Evolutionary conservation across 306 rosid genomes (phyloP).

Genomic region (Potentilla sterilis): DNA sequence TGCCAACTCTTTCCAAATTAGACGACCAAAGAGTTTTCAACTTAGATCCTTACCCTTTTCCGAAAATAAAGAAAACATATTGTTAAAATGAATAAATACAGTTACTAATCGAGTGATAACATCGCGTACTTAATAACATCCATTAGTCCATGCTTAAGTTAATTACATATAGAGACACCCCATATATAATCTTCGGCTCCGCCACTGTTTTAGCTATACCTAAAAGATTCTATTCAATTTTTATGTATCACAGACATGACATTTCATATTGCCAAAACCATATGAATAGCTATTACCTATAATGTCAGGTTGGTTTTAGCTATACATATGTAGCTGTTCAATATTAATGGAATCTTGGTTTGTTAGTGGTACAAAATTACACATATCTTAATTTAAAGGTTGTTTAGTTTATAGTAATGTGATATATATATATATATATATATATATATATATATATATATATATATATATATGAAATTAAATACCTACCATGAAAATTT

Average conservation of each 20-base stretch:
- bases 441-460: not conserved
- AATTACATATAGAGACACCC: too few relatives aligned
- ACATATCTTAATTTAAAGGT: not conserved
- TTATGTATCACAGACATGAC: not conserved
- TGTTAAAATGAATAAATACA: too few relatives aligned
- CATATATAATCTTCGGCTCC: too few relatives aligned
- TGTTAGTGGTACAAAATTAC: not conserved
- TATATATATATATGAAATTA: not conserved
- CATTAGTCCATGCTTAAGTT: too few relatives aligned
- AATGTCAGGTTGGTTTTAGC: too few relatives aligned
- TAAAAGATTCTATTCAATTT: not conserved
- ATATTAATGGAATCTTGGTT: not conserved
- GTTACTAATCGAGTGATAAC: too few relatives aligned
- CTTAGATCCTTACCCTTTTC: too few relatives aligned
- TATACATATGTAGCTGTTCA: too few relatives aligned
- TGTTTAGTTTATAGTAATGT: not conserved
- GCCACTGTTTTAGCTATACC: too few relatives aligned
- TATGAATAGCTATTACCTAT: too few relatives aligned
- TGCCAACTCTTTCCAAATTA: not conserved
- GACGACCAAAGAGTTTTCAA: not conserved
- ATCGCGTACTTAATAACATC: too few relatives aligned
- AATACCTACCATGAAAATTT: not conserved
- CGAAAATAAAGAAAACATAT: not conserved
- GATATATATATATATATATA: not conserved
- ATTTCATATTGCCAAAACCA: not conserved